Evolutionary conservation across 2,329 filamentous ascomycete species (phyloP).

Genomic region (Monosporascus sp.): DNA sequence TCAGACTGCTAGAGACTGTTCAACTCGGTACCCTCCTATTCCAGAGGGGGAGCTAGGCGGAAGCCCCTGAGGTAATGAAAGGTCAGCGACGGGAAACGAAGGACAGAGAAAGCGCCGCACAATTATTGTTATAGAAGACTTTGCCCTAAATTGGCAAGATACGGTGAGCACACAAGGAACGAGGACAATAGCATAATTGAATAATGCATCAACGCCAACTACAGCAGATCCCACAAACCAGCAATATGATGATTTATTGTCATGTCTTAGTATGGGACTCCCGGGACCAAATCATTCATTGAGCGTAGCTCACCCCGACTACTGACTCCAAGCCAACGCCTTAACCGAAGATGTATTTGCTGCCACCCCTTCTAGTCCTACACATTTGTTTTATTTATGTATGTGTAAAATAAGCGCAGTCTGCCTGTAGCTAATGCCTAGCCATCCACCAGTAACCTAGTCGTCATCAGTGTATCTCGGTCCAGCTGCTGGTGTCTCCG

Average conservation of each 20-base stretch:
- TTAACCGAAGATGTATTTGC: neutral
- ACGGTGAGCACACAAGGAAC: too few species aligned
- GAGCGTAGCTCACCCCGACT: too few species aligned
- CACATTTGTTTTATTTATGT: neutral
- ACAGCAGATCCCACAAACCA: neutral
- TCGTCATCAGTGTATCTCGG: slow-evolving; percentile 28
- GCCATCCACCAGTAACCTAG: slow-evolving; percentile 8
- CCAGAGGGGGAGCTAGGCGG: neutral
- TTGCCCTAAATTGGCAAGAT: too few species aligned
- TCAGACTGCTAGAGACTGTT: too few species aligned
- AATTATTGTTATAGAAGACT: neutral
- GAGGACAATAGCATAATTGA: too few species aligned
- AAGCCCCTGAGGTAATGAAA: neutral
- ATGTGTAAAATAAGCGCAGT: too few species aligned
- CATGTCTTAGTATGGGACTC: too few species aligned
- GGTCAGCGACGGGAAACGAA: neutral
- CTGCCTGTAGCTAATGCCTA: neutral
- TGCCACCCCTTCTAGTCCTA: neutral
- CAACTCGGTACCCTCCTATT: too few species aligned
- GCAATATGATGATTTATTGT: neutral
- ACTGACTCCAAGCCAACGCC: neutral
- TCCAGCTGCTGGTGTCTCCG: slow-evolving; percentile 26
- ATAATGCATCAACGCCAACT: too few species aligned
- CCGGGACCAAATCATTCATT: too few species aligned
- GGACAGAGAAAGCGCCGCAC: neutral